phyloP scores from a whole-genome alignment of 257 asterid genomes.

The Fraxinus cuspidata region DNA sequence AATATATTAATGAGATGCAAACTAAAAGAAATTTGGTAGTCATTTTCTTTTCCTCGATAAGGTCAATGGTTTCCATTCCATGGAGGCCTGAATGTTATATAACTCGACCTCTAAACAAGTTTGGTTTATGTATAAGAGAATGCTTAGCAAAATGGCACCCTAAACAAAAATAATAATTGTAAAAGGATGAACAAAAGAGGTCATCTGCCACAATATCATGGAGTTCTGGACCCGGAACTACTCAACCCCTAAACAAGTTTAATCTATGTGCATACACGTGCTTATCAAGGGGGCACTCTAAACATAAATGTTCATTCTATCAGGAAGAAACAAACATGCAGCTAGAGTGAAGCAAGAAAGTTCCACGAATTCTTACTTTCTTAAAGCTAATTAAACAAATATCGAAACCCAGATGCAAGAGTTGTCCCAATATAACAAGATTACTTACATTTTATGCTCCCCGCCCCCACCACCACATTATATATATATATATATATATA shows the following conservation, averaged over 20 bases:
- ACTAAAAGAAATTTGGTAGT: background rate
- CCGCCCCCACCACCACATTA: too few relatives aligned
- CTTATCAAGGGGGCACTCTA: background rate
- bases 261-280: background rate
- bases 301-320: background rate
- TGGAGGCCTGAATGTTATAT: conserved; percentile 1
- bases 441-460: background rate
- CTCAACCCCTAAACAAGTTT: background rate
- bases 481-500: too few relatives aligned
- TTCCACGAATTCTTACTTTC: background rate
- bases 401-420: background rate
- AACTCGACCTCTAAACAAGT: background rate
- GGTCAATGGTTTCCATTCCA: background rate
- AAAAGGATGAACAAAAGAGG: background rate
- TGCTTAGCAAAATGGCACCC: background rate
- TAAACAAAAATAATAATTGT: background rate
- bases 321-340: background rate
- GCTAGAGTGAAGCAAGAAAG: background rate
- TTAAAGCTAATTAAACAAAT: background rate
- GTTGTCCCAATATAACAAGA: background rate
- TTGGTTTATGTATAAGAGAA: background rate
- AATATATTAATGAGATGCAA: background rate
- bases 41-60: background rate
- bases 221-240: background rate
- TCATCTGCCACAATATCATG: background rate